phyloP scores from a whole-genome alignment of 2,329 filamentous ascomycete genomes.

The Clonostachys chloroleuca region DNA sequence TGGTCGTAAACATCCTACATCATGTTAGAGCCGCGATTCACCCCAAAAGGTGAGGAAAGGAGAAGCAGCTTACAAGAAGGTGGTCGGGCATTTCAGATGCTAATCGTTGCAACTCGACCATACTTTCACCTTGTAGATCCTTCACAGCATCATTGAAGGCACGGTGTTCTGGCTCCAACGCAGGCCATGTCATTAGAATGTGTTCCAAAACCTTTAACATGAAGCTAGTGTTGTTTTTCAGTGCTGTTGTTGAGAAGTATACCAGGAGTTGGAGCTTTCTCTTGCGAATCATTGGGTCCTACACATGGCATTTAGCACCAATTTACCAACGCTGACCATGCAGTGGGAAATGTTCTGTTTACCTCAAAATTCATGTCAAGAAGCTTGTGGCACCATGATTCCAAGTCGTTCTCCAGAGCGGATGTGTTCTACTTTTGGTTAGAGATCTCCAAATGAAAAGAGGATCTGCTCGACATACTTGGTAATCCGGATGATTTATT shows the following conservation, averaged over 20 bases:
- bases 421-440: conserved; percentile 17
- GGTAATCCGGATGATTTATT: conserved; percentile 1
- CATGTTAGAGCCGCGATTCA: not conserved
- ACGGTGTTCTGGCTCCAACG: conserved; percentile 64
- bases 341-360: conserved; percentile 4
- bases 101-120: conserved; percentile 82
- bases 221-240: conserved; percentile 73
- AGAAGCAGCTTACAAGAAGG: conserved; percentile 55
- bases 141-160: conserved; percentile 86
- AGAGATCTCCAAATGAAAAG: no score
- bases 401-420: conserved; percentile 58
- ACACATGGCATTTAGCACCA: conserved; percentile 8
- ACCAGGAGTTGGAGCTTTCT: conserved; percentile 78
- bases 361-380: conserved; percentile 66
- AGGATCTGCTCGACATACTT: no score
- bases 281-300: conserved; percentile 80
- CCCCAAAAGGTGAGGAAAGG: not conserved
- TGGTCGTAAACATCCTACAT: conserved; percentile 75
- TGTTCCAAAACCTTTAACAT: conserved; percentile 89
- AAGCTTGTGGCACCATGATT: conserved; percentile 70
- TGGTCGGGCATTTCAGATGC: conserved; percentile 90
- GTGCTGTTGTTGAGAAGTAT: conserved; percentile 75
- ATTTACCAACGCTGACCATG: not conserved
- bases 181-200: conserved; percentile 79
- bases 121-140: conserved; percentile 79